phyloP scores from a whole-genome alignment of 345 rosid genomes.

The Corymbia maculata region DNA sequence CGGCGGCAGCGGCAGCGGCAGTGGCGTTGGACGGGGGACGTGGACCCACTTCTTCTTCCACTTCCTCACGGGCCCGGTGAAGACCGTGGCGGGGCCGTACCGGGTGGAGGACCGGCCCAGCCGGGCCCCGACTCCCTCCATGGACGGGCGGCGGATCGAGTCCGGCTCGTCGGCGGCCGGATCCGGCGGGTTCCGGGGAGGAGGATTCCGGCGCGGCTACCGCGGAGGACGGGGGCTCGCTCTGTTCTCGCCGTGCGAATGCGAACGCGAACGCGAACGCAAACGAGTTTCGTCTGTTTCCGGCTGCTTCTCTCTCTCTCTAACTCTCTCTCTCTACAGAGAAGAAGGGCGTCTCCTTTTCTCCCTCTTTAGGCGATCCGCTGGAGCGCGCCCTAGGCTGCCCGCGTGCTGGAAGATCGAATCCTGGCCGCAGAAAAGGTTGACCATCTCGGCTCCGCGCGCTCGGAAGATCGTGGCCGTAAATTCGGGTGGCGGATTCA shows the following conservation, averaged over 20 bases:
- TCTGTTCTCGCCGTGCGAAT: neutral
- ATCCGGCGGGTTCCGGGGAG: neutral
- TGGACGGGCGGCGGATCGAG: slow-evolving; percentile 1
- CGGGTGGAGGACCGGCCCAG: slow-evolving; percentile 95
- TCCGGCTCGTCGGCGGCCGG: neutral
- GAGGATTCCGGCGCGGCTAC: neutral
- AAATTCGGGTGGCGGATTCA: neutral
- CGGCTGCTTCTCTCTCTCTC: neutral
- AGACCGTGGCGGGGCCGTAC: slow-evolving; percentile 91
- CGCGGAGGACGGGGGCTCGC: neutral
- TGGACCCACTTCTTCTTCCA: slow-evolving; percentile 99
- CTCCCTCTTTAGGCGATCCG: neutral
- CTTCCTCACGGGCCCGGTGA: slow-evolving; percentile 90
- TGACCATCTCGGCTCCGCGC: neutral
- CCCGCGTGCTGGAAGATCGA: neutral
- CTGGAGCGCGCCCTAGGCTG: neutral
- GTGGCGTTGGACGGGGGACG: slow-evolving; percentile 43
- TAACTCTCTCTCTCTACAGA: neutral
- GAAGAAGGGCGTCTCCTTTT: neutral
- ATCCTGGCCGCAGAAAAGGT: neutral
- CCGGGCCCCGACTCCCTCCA: slow-evolving; percentile 99
- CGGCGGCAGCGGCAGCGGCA: neutral
- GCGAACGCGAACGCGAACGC: neutral
- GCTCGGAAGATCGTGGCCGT: neutral
- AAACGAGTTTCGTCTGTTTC: neutral